Base-by-base conservation (phyloP, 2,329 filamentous ascomycete species). In the Xylaria sp. region DNA sequence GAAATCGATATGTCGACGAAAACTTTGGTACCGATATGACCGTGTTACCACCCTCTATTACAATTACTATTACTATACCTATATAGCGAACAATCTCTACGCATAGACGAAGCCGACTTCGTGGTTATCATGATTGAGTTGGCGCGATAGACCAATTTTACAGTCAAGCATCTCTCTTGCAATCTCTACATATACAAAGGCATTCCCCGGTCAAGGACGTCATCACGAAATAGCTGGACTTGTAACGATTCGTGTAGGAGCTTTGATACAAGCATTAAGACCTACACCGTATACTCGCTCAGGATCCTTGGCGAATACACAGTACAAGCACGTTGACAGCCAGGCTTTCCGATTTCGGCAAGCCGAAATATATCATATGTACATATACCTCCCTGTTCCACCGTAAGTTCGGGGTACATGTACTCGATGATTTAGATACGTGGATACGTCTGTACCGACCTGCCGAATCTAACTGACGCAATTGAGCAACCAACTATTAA, bases 341-440 rank as follows among this genome's bases (percentile, higher is more conserved):
- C 34, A 53, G 59, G 64, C 48, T 61, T 69, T 55, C 67, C 67
- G 67, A 54, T 60, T 69, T 67, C 60, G 67, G 67, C 60, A 69
- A 69, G 32, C 67, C 67, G 67, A 61, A 57, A 21, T 12, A 8
- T 36, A 55, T 50, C 32, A 5, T 53, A 63, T 19, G 61, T 62
- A 54, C 19, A 34, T 36, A 67, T 60, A 62, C 12, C 9, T 51
- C 30, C 45, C n/a, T 32, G 24, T 24, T 53, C 11, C 32, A 61
- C 12, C 32, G n/a, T 30, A 39, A 17, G 21, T 53, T 50, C 19
- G 14, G 47, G 21, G 56, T 39, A 36, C 34, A 36, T 36, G 34
- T 36, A 58, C 27, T n/a, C 47, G 34, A 47, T 58, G 11, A 55
- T 53, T 14, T 51, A 11, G 24, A 64, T 56, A 42, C 21, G 11